These are phyloP conservation scores for Candida buenavistaensis DNA, from an alignment of 1,139 yeast genomes.

Conservation along the genomic window DNA sequence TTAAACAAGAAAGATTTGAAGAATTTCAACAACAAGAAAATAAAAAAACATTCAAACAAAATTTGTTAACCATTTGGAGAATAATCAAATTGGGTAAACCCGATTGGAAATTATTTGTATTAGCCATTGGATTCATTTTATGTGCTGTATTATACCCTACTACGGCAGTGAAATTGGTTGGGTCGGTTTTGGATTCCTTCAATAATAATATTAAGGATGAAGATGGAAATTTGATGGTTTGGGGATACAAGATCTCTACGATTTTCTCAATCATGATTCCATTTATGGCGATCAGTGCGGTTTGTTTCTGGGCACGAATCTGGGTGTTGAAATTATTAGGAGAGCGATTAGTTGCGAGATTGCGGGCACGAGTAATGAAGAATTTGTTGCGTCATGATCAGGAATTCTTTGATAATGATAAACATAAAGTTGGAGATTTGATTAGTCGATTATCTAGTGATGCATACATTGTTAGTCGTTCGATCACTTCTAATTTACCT, in stretches of 20 bases:
- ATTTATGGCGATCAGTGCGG: conserved; percentile 45
- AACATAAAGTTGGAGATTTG: conserved; percentile 56
- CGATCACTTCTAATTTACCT: conserved; percentile 46
- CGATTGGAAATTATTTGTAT: conserved; percentile 37
- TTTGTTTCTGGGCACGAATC: conserved; percentile 51
- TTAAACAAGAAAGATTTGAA: conserved; percentile 35
- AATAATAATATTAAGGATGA: conserved; percentile 36
- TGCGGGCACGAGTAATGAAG: conserved; percentile 50
- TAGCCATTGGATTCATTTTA: conserved; percentile 43
- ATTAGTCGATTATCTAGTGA: conserved; percentile 54
- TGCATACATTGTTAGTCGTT: conserved; percentile 52
- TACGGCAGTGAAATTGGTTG: conserved; percentile 47
- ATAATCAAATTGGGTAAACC: conserved; percentile 43
- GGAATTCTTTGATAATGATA: conserved; percentile 51
- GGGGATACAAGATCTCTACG: conserved; percentile 48
- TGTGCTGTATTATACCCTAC: conserved; percentile 51
- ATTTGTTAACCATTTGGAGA: conserved; percentile 36
- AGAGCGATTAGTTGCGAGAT: conserved; percentile 46
- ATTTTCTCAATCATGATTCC: conserved; percentile 47
- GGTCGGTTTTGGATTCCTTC: conserved; percentile 47
- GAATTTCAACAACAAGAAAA: conserved; percentile 23
- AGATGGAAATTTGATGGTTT: conserved; percentile 42
- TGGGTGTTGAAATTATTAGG: conserved; percentile 49
- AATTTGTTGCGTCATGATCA: conserved; percentile 52
- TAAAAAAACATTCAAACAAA: conserved; percentile 32